A percentile compares a stretch with the other conserved stretches of the same genome.
These are phyloP conservation scores for Gracilaria gracilis DNA, from an alignment of 23 red algal species.

Conservation along the genomic window DNA sequence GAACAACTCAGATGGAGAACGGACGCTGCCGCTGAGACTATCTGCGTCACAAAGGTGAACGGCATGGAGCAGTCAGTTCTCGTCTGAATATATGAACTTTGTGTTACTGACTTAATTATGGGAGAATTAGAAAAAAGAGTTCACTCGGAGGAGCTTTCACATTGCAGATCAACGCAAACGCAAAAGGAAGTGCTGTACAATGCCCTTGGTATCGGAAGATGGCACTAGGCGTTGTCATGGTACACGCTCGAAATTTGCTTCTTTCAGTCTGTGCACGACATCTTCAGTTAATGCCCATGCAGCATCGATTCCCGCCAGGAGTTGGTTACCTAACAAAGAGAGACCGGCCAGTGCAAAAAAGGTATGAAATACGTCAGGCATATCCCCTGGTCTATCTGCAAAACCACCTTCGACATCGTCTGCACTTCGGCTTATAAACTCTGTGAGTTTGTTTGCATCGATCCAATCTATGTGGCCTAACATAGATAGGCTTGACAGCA, in stretches of 20 bases:
- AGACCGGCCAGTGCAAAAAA: conserved; percentile 96
- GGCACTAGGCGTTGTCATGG: background rate
- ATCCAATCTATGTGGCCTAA: conserved; percentile 82
- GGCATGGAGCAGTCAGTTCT: background rate
- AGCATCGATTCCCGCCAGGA: conserved; percentile 45
- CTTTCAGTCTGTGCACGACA: conserved; percentile 39
- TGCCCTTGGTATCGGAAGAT: background rate
- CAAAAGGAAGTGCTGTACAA: background rate
- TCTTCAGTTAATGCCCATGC: conserved; percentile 57
- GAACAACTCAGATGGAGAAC: conserved; percentile 54
- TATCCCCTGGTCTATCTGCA: conserved; percentile 93
- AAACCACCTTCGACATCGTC: conserved; percentile 85
- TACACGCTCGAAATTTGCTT: background rate
- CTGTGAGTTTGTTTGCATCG: conserved; percentile 54
- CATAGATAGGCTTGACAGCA: conserved; percentile 86
- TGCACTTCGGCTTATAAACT: conserved; percentile 86
- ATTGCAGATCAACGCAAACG: background rate
- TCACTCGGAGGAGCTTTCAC: background rate
- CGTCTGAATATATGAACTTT: background rate
- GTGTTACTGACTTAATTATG: background rate
- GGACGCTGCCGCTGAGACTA: conserved; percentile 49
- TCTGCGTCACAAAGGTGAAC: conserved; percentile 68
- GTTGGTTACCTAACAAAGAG: conserved; percentile 76
- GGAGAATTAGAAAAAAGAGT: background rate
- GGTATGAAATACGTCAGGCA: conserved; percentile 96